Evolutionary conservation across 2,329 filamentous ascomycete genomes (phyloP).

Genomic region (Penicillium sp.): DNA sequence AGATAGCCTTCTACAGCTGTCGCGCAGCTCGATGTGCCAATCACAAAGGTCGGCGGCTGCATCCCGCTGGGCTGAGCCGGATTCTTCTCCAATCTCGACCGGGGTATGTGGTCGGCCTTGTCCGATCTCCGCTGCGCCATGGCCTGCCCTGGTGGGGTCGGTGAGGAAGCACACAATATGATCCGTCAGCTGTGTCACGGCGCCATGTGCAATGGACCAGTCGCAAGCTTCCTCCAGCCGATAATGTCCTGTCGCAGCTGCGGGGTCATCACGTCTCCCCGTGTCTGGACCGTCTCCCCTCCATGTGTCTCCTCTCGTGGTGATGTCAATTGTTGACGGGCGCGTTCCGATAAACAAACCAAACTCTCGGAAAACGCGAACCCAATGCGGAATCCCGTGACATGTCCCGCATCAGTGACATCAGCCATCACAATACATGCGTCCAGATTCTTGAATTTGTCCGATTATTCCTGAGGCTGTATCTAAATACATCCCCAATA

Average conservation of each 20-base stretch:
- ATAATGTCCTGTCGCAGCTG: constrained; percentile 17
- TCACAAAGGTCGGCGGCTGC: constrained; percentile 12
- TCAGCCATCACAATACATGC: neutral
- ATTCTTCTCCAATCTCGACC: constrained; percentile 4
- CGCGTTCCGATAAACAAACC: constrained; percentile 24
- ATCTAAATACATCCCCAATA: constrained; percentile 6
- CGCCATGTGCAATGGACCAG: constrained; percentile 25
- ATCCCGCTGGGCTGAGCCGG: constrained; percentile 4
- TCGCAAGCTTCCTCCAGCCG: constrained; percentile 15
- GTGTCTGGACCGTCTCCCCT: constrained; percentile 10
- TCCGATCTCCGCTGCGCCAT: constrained; percentile 17
- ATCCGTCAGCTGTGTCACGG: constrained; percentile 23
- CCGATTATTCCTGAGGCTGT: neutral
- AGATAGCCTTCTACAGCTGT: constrained; percentile 9
- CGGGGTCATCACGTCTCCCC: constrained; percentile 26
- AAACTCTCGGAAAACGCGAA: constrained; percentile 19
- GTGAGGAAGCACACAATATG: constrained; percentile 20
- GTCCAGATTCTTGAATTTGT: neutral
- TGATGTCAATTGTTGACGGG: constrained; percentile 20
- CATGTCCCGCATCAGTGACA: constrained; percentile 4
- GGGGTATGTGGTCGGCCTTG: constrained; percentile 12
- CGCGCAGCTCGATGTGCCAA: constrained; percentile 8
- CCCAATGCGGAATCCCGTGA: constrained; percentile 27
- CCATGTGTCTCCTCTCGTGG: constrained; percentile 3
- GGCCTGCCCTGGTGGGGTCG: constrained; percentile 18